Conservation (phyloP, 805 yeast species). For the Candida koratica region DNA sequence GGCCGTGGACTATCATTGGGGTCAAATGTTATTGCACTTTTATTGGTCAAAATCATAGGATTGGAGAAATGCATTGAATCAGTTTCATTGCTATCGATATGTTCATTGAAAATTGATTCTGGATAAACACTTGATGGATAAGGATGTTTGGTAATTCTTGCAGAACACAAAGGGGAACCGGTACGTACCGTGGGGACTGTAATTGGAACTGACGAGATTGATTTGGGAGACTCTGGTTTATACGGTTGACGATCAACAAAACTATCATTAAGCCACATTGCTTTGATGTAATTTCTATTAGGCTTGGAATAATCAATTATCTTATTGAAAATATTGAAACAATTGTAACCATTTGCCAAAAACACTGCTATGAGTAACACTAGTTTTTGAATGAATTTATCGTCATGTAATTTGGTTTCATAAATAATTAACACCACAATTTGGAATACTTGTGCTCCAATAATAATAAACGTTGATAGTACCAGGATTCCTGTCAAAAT, state of each 20-base stretch:
- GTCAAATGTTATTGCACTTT: not conserved
- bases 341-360: not conserved
- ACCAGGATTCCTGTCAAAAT: not conserved
- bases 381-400: slow-evolving; percentile 1
- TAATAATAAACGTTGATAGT: not conserved
- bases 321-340: not conserved
- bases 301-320: not conserved
- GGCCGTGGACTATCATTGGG: not conserved
- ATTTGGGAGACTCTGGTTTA: not conserved
- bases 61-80: not conserved
- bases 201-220: not conserved
- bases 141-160: not conserved
- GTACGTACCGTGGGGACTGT: not conserved
- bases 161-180: not conserved
- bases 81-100: not conserved
- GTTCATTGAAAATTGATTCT: slow-evolving; percentile 3
- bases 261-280: not conserved
- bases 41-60: not conserved
- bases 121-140: slow-evolving; percentile 1
- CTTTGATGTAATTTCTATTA: not conserved
- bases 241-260: not conserved
- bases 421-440: not conserved
- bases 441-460: slow-evolving; percentile 4
- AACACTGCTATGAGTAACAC: not conserved
- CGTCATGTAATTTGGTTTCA: slow-evolving; percentile 1